Conservation (phyloP, 345 rosid genomes). For the Euphorbia pulcherrima region DNA sequence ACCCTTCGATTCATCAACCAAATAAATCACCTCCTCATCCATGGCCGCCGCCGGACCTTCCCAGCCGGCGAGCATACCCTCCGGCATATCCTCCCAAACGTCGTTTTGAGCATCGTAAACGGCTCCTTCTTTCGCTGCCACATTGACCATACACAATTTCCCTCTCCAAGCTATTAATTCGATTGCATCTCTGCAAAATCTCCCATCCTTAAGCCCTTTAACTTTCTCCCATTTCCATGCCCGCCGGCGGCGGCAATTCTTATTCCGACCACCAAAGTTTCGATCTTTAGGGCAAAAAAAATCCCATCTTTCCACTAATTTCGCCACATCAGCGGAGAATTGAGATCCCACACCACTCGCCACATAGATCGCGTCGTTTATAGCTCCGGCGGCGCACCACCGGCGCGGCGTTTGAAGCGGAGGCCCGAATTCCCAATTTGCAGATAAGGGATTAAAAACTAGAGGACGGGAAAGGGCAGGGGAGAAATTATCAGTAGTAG, state of each 20-base stretch:
- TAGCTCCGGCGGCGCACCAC: conserved; percentile 48
- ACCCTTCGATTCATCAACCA: conserved; percentile 39
- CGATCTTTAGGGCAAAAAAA: not conserved
- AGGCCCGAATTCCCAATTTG: conserved; percentile 40
- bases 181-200: conserved; percentile 48
- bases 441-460: conserved; percentile 35
- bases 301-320: conserved; percentile 42
- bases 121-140: conserved; percentile 34
- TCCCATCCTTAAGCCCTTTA: conserved; percentile 30
- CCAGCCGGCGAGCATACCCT: conserved; percentile 51
- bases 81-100: conserved; percentile 41
- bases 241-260: not conserved
- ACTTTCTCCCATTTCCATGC: conserved; percentile 35
- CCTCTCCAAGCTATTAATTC: conserved; percentile 51
- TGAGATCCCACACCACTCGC: conserved; percentile 45
- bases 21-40: conserved; percentile 44
- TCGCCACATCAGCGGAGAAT: conserved; percentile 38
- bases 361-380: conserved; percentile 22
- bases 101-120: conserved; percentile 33
- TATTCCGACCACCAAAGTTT: not conserved
- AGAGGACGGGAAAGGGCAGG: conserved; percentile 45
- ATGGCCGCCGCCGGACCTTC: conserved; percentile 49
- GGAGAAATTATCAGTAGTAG: conserved; percentile 32
- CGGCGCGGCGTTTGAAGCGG: conserved; percentile 40
- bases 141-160: conserved; percentile 48